A percentile compares a stretch with the other conserved stretches of the same genome.
These are phyloP conservation scores for Pulicaria dysenterica DNA, from an alignment of 129 eudicot genomes.

Conservation along the genomic window DNA sequence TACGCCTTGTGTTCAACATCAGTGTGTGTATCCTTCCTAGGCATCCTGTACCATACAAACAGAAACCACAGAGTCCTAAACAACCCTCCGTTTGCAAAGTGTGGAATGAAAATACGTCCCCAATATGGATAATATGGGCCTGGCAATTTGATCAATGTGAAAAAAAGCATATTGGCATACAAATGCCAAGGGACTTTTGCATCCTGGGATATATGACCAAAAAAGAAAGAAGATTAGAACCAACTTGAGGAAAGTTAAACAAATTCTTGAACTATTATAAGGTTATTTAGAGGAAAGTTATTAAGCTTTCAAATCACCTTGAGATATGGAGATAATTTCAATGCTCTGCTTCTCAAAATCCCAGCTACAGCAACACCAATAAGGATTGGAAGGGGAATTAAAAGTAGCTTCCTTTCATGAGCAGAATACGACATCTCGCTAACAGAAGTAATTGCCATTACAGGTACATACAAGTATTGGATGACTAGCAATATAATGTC, in stretches of 20 bases:
- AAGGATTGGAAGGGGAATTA: slow-evolving; percentile 67
- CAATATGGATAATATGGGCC: slow-evolving; percentile 93
- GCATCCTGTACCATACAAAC: slow-evolving; percentile 61
- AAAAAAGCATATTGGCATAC: slow-evolving; percentile 51
- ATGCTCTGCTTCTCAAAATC: slow-evolving; percentile 56
- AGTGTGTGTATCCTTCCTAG: slow-evolving; percentile 37
- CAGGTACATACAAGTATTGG: slow-evolving; percentile 61
- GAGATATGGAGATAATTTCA: slow-evolving; percentile 68
- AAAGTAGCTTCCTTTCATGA: slow-evolving; percentile 68
- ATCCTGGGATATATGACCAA: slow-evolving; percentile 23
- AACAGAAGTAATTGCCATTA: slow-evolving; percentile 63
- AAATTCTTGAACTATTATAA: neutral
- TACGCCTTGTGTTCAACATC: slow-evolving; percentile 21
- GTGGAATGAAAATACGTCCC: slow-evolving; percentile 90
- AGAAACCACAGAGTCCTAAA: slow-evolving; percentile 75
- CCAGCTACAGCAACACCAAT: slow-evolving; percentile 73
- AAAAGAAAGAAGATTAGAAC: neutral
- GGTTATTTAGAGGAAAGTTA: neutral
- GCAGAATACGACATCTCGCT: slow-evolving; percentile 90
- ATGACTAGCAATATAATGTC: slow-evolving; percentile 62
- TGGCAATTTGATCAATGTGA: slow-evolving; percentile 77
- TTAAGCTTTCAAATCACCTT: slow-evolving; percentile 50
- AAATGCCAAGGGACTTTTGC: slow-evolving; percentile 65
- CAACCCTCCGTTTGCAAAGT: slow-evolving; percentile 84
- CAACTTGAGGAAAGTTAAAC: neutral